A percentile compares a stretch with the other conserved stretches of the same genome.
Evolutionary conservation across 495 filamentous ascomycete species (phyloP).

Genomic region (Aspergillus haitiensis): DNA sequence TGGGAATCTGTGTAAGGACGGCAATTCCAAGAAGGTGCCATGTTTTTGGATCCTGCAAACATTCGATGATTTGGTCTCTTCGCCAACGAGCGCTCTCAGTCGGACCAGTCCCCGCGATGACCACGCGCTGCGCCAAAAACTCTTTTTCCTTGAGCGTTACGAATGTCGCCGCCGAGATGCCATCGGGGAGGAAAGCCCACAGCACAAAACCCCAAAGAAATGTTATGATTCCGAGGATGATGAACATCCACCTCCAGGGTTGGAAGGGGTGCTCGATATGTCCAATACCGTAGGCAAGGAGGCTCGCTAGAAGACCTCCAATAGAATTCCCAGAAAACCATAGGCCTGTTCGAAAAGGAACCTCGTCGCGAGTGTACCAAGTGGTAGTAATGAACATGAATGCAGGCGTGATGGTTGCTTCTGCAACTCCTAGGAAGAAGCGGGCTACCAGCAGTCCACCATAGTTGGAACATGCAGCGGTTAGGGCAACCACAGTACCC

Average conservation of each 20-base stretch:
- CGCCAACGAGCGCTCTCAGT: constrained; percentile 59
- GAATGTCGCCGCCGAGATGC: constrained; percentile 60
- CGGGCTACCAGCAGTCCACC: constrained; percentile 40
- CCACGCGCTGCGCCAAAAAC: constrained; percentile 51
- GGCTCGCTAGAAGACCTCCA: constrained; percentile 55
- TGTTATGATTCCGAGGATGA: constrained; percentile 53
- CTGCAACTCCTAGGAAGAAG: constrained; percentile 52
- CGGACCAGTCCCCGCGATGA: constrained; percentile 43
- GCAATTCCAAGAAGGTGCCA: constrained; percentile 63
- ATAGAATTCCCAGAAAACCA: constrained; percentile 62
- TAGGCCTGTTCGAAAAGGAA: constrained; percentile 58
- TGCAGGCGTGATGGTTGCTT: constrained; percentile 50
- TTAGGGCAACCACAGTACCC: constrained; percentile 55
- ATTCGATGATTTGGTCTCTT: constrained; percentile 52
- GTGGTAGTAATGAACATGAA: constrained; percentile 45
- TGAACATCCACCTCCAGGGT: constrained; percentile 56
- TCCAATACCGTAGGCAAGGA: constrained; percentile 58
- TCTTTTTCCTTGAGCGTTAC: constrained; percentile 55
- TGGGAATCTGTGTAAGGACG: constrained; percentile 49
- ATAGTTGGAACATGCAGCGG: constrained; percentile 39
- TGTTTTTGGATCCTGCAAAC: constrained; percentile 56
- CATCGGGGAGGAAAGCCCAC: constrained; percentile 58
- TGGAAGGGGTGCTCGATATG: constrained; percentile 49
- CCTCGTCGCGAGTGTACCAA: constrained; percentile 57
- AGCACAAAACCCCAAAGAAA: constrained; percentile 56